phyloP scores from a whole-genome alignment of 2,329 filamentous ascomycete genomes.

The Trichoderma hamatum region DNA sequence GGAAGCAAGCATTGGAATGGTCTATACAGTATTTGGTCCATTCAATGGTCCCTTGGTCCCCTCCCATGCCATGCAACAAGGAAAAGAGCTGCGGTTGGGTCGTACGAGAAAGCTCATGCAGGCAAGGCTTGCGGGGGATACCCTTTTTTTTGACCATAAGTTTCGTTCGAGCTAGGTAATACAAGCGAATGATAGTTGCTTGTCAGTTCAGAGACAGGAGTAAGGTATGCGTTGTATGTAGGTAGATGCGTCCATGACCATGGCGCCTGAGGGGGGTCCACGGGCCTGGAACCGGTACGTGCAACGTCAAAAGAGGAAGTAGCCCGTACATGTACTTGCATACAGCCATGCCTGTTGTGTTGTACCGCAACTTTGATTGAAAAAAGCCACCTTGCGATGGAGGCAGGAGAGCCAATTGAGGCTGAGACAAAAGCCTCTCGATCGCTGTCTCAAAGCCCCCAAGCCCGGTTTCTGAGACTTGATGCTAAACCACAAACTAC shows the following conservation, averaged over 20 bases:
- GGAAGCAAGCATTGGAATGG: neutral
- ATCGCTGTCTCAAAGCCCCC: neutral
- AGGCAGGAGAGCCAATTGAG: neutral
- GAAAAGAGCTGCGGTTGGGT: constrained; percentile 4
- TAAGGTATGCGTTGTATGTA: neutral
- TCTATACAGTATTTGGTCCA: neutral
- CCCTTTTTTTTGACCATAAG: neutral
- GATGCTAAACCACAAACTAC: too few species aligned
- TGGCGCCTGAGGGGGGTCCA: constrained; percentile 1
- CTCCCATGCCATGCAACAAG: neutral
- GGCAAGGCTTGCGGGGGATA: neutral
- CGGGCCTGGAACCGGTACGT: constrained; percentile 16
- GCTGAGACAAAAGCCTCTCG: neutral
- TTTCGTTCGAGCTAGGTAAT: neutral
- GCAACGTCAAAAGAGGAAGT: neutral
- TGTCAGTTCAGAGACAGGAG: neutral
- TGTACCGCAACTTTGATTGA: too few species aligned
- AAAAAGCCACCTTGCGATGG: too few species aligned
- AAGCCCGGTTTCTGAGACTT: neutral
- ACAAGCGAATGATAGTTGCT: neutral
- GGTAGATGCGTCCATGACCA: neutral
- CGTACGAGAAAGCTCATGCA: constrained; percentile 18
- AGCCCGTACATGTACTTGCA: neutral
- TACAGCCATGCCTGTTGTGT: too few species aligned
- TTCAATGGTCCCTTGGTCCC: neutral